Evolutionary conservation across 495 filamentous ascomycete genomes (phyloP).

Genomic region (Hyaloscypha bicolor): DNA sequence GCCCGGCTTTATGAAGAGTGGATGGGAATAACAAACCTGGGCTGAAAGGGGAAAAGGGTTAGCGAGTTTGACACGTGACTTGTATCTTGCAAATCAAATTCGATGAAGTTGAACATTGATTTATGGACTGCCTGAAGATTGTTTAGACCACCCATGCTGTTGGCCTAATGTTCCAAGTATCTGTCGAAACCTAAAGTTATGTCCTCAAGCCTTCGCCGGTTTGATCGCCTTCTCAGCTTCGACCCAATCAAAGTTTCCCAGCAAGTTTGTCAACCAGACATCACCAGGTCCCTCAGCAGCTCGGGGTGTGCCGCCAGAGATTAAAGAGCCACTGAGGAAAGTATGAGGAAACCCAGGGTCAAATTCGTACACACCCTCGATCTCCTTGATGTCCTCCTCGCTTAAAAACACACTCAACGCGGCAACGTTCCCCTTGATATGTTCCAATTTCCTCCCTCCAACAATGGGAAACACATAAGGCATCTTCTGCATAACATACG

Average conservation of each 20-base stretch:
- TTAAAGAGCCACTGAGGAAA: conserved; percentile 13
- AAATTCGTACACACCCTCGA: conserved; percentile 62
- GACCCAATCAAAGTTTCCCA: conserved; percentile 20
- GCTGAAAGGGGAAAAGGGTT: background rate
- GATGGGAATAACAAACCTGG: too few species aligned
- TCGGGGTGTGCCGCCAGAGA: background rate
- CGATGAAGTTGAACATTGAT: too few species aligned
- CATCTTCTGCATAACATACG: conserved; percentile 71
- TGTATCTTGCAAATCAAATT: background rate
- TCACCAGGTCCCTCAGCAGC: conserved; percentile 10
- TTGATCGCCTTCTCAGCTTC: background rate
- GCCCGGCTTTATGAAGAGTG: too few species aligned
- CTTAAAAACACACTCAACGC: conserved; percentile 58
- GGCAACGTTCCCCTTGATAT: conserved; percentile 67
- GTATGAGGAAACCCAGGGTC: conserved; percentile 59
- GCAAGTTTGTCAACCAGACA: conserved; percentile 14
- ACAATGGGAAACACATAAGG: conserved; percentile 77
- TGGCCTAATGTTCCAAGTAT: background rate
- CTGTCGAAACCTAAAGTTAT: too few species aligned
- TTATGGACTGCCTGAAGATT: too few species aligned
- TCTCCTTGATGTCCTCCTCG: conserved; percentile 62
- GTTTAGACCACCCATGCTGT: too few species aligned
- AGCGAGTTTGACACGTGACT: background rate
- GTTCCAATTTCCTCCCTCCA: conserved; percentile 57
- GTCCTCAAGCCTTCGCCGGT: background rate